Conservation (phyloP, 2,329 filamentous ascomycete species). For the Trichophyton verrucosum region DNA sequence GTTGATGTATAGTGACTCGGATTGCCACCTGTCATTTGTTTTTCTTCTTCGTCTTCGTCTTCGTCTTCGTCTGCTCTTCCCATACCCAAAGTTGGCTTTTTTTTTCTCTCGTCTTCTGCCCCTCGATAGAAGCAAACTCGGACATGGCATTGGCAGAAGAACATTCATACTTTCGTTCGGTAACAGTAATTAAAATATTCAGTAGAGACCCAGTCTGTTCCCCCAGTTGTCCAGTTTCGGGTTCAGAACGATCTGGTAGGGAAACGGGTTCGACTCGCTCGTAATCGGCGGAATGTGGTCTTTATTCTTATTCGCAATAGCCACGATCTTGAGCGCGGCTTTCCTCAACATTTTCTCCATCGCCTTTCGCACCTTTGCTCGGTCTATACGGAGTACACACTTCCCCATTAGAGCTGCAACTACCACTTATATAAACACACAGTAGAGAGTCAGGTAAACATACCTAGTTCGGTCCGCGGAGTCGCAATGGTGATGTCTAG, state of each 20-base stretch:
- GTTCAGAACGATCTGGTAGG: conserved; percentile 83
- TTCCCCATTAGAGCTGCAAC: background rate
- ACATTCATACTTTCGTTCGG: background rate
- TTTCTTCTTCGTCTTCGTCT: background rate
- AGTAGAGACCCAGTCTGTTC: conserved; percentile 65
- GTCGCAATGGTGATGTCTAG: conserved; percentile 87
- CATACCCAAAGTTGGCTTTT: background rate
- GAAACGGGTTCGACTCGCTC: conserved; percentile 82
- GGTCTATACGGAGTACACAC: conserved; percentile 51
- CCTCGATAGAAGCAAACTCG: background rate
- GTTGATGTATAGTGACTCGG: background rate
- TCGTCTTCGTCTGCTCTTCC: too few relatives aligned
- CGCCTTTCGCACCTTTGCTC: conserved; percentile 73
- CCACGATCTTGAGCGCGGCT: conserved; percentile 79
- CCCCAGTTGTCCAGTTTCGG: conserved; percentile 71
- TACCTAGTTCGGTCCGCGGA: conserved; percentile 77
- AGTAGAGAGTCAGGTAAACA: conserved; percentile 20
- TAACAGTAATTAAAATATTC: conserved; percentile 13
- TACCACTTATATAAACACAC: background rate
- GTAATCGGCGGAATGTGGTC: conserved; percentile 96
- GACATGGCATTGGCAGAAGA: background rate
- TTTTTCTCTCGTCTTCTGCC: background rate
- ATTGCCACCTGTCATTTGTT: background rate
- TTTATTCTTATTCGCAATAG: conserved; percentile 75
- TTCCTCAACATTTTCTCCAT: conserved; percentile 85